Percentiles rank a stretch among this genome's conserved stretches.
These are phyloP conservation scores for Sedum album DNA, from an alignment of 164 flowering plant species.

Conservation along the genomic window DNA sequence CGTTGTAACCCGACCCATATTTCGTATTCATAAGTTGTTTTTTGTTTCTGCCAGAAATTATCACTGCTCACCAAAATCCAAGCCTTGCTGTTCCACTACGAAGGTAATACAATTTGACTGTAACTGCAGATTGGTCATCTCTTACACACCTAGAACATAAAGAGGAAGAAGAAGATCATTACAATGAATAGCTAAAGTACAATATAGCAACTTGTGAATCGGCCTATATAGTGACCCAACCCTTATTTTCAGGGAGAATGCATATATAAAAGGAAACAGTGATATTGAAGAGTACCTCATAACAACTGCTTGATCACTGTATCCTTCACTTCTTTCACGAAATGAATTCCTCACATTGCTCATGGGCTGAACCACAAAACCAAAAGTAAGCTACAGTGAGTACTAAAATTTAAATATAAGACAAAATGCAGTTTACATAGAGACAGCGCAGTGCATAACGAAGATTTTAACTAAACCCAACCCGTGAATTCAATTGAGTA, in stretches of 20 bases:
- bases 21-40: background rate
- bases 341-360: constrained; percentile 56
- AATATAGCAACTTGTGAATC: background rate
- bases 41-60: background rate
- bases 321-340: constrained; percentile 65
- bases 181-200: background rate
- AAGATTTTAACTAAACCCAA: background rate
- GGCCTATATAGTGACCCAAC: too few relatives aligned
- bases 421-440: background rate
- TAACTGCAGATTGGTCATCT: constrained; percentile 71
- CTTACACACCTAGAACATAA: constrained; percentile 70
- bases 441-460: background rate
- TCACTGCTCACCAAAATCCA: constrained; percentile 71
- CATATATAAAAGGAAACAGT: background rate
- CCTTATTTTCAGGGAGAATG: background rate
- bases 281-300: too few relatives aligned
- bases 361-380: constrained; percentile 45
- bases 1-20: background rate
- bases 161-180: background rate
- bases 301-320: constrained; percentile 76
- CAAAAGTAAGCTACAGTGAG: constrained; percentile 7
- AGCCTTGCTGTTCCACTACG: constrained; percentile 89
- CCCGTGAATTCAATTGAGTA: background rate
- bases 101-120: constrained; percentile 69
- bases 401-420: background rate